Conservation (phyloP, 306 rosid species). For the Ceratonia siliqua region DNA sequence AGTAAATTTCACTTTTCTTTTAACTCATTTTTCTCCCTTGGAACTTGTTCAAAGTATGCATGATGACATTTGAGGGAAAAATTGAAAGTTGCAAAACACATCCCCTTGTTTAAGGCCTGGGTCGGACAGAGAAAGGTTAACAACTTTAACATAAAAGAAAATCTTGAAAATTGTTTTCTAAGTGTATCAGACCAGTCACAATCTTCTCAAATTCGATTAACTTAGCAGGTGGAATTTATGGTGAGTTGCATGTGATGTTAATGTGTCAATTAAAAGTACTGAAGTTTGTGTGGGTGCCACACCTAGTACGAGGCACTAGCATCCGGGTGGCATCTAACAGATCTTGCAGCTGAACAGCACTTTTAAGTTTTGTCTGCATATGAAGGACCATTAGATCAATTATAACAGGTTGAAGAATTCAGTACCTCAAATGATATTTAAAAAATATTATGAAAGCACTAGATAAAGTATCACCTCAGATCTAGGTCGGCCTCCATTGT, state of each 20-base stretch:
- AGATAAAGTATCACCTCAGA: slow-evolving; percentile 60
- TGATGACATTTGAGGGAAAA: neutral
- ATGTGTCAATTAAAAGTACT: slow-evolving; percentile 4
- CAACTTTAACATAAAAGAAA: neutral
- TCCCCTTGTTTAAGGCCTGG: neutral
- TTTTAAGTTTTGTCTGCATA: slow-evolving; percentile 88
- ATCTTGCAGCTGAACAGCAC: slow-evolving; percentile 96
- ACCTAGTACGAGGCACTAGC: slow-evolving; percentile 95
- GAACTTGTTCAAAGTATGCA: slow-evolving; percentile 8
- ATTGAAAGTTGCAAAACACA: neutral
- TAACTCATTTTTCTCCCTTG: neutral
- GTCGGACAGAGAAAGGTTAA: neutral
- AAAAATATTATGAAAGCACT: slow-evolving; percentile 19
- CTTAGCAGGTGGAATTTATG: neutral
- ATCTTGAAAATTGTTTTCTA: neutral
- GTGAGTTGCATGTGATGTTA: neutral
- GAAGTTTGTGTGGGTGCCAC: slow-evolving; percentile 30
- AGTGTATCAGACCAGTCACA: slow-evolving; percentile 1
- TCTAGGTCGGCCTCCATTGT: slow-evolving; percentile 95
- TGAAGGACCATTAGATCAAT: slow-evolving; percentile 30
- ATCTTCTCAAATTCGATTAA: neutral
- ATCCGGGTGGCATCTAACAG: slow-evolving; percentile 93
- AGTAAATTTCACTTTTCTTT: neutral
- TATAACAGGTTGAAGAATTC: slow-evolving; percentile 10
- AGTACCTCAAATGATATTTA: slow-evolving; percentile 3